Evolutionary conservation across 805 yeast species (phyloP).

Genomic region (Teunomyces panamensis): DNA sequence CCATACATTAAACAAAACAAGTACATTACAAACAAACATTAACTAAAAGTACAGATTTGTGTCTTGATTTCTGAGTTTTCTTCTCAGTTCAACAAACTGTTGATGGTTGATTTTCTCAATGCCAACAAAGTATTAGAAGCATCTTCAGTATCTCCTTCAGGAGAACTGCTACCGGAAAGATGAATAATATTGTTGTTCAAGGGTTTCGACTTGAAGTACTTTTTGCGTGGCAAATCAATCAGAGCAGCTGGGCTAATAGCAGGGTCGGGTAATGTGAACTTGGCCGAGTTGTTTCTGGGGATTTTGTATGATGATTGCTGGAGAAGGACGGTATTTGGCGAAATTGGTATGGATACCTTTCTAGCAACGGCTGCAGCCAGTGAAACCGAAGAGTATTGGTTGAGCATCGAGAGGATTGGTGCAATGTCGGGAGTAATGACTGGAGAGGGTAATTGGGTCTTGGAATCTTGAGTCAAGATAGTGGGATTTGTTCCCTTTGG

Average conservation of each 20-base stretch:
- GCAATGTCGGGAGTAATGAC: slow-evolving; percentile 38
- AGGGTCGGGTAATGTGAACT: slow-evolving; percentile 40
- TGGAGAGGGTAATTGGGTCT: slow-evolving; percentile 28
- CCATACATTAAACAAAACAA: not conserved
- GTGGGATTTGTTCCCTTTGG: not conserved
- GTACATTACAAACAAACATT: not conserved
- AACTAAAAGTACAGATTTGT: not conserved
- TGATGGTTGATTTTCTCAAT: slow-evolving; percentile 41
- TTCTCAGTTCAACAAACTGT: slow-evolving; percentile 33
- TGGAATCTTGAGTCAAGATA: slow-evolving; percentile 1
- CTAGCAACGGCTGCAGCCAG: slow-evolving; percentile 6
- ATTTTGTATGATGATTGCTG: slow-evolving; percentile 6
- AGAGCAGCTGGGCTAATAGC: slow-evolving; percentile 21
- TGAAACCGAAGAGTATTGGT: slow-evolving; percentile 14
- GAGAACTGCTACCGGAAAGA: not conserved
- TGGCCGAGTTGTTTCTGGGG: slow-evolving; percentile 9
- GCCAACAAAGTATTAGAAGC: slow-evolving; percentile 39
- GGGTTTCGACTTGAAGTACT: slow-evolving; percentile 31
- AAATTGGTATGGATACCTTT: slow-evolving; percentile 16
- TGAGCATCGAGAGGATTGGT: slow-evolving; percentile 29
- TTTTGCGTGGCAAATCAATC: slow-evolving; percentile 25
- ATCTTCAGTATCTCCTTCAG: slow-evolving; percentile 20
- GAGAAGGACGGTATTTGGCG: slow-evolving; percentile 17
- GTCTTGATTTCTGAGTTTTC: no score
- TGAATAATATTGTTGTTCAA: slow-evolving; percentile 17